These are phyloP conservation scores for Clavispora fructus DNA, from an alignment of 805 yeast species.

Conservation along the genomic window DNA sequence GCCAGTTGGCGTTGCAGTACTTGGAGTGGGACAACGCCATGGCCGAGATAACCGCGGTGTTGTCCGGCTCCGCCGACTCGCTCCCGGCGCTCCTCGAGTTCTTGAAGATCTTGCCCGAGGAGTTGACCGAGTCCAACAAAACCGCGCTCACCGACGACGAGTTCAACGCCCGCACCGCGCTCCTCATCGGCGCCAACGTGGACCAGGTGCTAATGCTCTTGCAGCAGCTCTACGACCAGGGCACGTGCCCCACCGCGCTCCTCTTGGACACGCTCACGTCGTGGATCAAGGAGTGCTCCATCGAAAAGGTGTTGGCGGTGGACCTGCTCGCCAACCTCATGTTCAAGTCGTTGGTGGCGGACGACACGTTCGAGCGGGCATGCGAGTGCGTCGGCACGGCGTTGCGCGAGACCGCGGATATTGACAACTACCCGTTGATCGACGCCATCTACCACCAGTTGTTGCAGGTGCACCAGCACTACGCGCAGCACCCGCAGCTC, in stretches of 20 bases:
- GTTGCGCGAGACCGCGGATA: conserved; percentile 75
- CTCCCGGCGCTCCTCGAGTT: conserved; percentile 63
- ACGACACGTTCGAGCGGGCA: conserved; percentile 75
- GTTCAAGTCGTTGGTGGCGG: conserved; percentile 54
- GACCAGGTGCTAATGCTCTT: conserved; percentile 62
- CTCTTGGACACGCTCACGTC: conserved; percentile 75
- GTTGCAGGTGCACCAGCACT: conserved; percentile 50
- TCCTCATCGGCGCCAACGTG: conserved; percentile 62
- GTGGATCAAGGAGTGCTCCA: conserved; percentile 86
- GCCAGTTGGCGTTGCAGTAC: conserved; percentile 77
- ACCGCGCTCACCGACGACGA: conserved; percentile 81
- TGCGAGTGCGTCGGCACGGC: conserved; percentile 83
- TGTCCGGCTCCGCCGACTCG: conserved; percentile 34
- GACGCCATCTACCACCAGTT: conserved; percentile 66
- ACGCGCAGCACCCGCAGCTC: conserved; percentile 22
- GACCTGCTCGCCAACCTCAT: conserved; percentile 64
- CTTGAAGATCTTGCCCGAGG: conserved; percentile 86
- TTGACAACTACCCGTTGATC: conserved; percentile 57
- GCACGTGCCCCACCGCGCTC: conserved; percentile 23
- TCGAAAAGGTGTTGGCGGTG: conserved; percentile 59
- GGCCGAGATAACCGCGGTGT: conserved; percentile 53
- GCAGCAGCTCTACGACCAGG: conserved; percentile 37
- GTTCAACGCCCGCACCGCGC: conserved; percentile 56
- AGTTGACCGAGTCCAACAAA: conserved; percentile 68
- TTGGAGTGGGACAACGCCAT: conserved; percentile 69